These are phyloP conservation scores for Sphaerosporella brunnea DNA, from an alignment of 495 filamentous ascomycete species.

Conservation along the genomic window DNA sequence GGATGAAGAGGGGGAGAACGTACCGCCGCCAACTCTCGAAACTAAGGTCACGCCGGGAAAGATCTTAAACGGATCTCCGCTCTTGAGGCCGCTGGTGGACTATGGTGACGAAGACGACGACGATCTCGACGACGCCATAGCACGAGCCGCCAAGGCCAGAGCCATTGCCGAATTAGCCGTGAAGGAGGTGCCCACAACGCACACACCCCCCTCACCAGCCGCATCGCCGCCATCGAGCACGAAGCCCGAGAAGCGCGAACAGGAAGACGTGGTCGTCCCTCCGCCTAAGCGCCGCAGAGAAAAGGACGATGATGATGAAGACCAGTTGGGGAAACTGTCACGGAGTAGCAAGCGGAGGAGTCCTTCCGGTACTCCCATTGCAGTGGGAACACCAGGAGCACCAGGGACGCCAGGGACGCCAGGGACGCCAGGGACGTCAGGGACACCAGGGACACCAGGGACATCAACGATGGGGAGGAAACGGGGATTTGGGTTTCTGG, in stretches of 20 bases:
- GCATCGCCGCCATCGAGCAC: slow-evolving; percentile 25
- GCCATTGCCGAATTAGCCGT: slow-evolving; percentile 13
- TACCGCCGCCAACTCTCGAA: slow-evolving; percentile 17
- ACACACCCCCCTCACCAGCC: slow-evolving; percentile 20
- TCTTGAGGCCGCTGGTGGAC: slow-evolving; percentile 64
- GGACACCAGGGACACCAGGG: no score
- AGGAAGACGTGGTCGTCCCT: neutral
- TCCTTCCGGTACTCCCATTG: slow-evolving; percentile 26
- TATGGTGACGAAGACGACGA: slow-evolving; percentile 74
- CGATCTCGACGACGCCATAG: neutral
- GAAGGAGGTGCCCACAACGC: slow-evolving; percentile 13
- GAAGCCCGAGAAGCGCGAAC: neutral
- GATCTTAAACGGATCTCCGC: slow-evolving; percentile 32
- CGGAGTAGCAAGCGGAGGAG: slow-evolving; percentile 52
- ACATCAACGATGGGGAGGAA: slow-evolving; percentile 31
- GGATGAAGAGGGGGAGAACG: slow-evolving; percentile 12
- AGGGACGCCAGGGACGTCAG: no score
- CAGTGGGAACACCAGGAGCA: slow-evolving; percentile 26
- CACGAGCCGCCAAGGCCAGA: slow-evolving; percentile 2
- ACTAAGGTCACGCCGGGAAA: slow-evolving; percentile 21
- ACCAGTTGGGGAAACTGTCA: slow-evolving; percentile 58
- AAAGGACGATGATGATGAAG: slow-evolving; percentile 64
- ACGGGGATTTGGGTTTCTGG: slow-evolving; percentile 25
- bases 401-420: no score
- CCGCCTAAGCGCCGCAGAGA: slow-evolving; percentile 59